phyloP scores from a whole-genome alignment of 2,329 filamentous ascomycete genomes.

The Epichloe typhina region DNA sequence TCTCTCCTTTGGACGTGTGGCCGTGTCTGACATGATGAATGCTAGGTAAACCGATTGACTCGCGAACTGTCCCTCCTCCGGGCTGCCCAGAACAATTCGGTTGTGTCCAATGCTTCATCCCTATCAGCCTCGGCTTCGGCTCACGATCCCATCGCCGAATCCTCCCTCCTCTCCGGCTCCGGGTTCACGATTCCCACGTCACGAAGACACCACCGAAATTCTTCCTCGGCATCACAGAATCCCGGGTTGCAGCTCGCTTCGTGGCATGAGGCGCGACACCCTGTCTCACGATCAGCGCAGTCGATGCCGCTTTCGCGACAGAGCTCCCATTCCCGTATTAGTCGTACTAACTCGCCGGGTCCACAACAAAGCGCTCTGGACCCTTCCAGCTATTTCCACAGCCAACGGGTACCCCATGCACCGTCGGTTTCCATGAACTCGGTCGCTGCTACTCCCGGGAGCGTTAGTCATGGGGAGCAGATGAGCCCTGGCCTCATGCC shows the following conservation, averaged over 20 bases:
- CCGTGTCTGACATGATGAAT: not conserved
- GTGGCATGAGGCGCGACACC: slow-evolving; percentile 26
- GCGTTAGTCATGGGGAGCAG: slow-evolving; percentile 23
- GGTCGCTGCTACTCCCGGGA: slow-evolving; percentile 27
- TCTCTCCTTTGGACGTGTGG: too few relatives aligned
- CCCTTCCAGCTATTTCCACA: slow-evolving; percentile 33
- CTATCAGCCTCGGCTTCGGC: slow-evolving; percentile 40
- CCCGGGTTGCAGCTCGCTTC: slow-evolving; percentile 24
- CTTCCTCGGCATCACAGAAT: slow-evolving; percentile 42
- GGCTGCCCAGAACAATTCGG: slow-evolving; percentile 51
- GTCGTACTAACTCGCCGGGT: slow-evolving; percentile 36
- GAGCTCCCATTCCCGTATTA: slow-evolving; percentile 40
- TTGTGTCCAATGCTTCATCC: slow-evolving; percentile 52
- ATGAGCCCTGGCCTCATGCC: slow-evolving; percentile 41
- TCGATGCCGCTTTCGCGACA: slow-evolving; percentile 36
- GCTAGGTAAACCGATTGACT: slow-evolving; percentile 79
- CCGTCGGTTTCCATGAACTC: slow-evolving; percentile 23
- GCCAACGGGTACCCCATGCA: slow-evolving; percentile 28
- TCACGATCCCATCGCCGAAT: slow-evolving; percentile 33
- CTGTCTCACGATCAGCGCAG: slow-evolving; percentile 32
- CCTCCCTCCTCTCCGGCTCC: slow-evolving; percentile 41
- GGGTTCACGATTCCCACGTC: slow-evolving; percentile 43
- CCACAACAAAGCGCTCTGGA: slow-evolving; percentile 30
- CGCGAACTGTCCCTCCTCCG: slow-evolving; percentile 80
- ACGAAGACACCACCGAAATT: slow-evolving; percentile 44